phyloP scores from a whole-genome alignment of 805 yeast genomes.

The Saccharomyces eubayanus region DNA sequence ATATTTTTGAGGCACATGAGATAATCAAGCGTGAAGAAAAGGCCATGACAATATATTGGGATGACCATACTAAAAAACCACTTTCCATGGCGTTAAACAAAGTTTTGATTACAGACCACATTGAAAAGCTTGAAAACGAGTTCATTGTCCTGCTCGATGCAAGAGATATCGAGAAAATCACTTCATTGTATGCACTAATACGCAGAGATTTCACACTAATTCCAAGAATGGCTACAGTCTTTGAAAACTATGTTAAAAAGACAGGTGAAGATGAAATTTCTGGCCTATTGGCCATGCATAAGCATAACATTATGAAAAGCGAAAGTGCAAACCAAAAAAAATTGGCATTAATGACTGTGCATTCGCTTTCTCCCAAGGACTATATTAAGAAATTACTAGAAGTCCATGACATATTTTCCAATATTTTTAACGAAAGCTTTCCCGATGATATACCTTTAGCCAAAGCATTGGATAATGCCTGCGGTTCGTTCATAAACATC shows the following conservation, averaged over 20 bases:
- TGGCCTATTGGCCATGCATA: slow-evolving; percentile 16
- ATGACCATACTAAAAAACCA: slow-evolving; percentile 73
- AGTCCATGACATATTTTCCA: slow-evolving; percentile 54
- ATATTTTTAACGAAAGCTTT: slow-evolving; percentile 34
- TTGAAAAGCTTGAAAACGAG: slow-evolving; percentile 66
- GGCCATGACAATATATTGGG: slow-evolving; percentile 70
- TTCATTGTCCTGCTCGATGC: slow-evolving; percentile 68
- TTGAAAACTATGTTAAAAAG: slow-evolving; percentile 62
- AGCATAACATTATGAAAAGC: slow-evolving; percentile 11
- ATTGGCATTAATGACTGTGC: slow-evolving; percentile 34
- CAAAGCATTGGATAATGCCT: slow-evolving; percentile 83
- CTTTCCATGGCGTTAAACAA: slow-evolving; percentile 68
- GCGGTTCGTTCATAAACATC: slow-evolving; percentile 71
- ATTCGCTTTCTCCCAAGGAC: slow-evolving; percentile 45
- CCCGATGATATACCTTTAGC: slow-evolving; percentile 68
- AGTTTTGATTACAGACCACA: slow-evolving; percentile 71
- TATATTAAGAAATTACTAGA: slow-evolving; percentile 71
- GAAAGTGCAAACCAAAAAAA: slow-evolving; percentile 29
- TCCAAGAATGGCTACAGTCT: slow-evolving; percentile 64
- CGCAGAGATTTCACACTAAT: slow-evolving; percentile 72
- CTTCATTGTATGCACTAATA: slow-evolving; percentile 67
- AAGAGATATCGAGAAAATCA: slow-evolving; percentile 50
- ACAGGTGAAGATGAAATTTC: slow-evolving; percentile 41
- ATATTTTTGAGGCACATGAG: slow-evolving; percentile 76
- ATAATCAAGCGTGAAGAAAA: slow-evolving; percentile 78